Base-by-base conservation (phyloP, 75 land plant species). In the Selaginella moellendorffii region DNA sequence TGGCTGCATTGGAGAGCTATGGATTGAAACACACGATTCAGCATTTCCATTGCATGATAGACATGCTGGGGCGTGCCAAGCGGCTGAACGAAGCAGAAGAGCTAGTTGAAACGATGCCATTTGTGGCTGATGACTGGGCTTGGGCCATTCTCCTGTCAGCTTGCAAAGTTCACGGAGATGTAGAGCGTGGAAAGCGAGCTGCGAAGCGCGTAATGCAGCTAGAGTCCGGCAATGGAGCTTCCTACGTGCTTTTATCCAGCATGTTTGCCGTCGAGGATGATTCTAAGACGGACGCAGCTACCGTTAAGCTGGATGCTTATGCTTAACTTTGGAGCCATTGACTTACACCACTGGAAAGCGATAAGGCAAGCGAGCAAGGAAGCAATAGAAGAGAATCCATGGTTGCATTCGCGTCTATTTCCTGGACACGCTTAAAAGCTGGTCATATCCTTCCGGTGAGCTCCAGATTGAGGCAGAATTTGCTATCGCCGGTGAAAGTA, bases 1-100 rank as follows among this genome's bases (percentile, higher is more conserved):
- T 27, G 30, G 12, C 21, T 0, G 46, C 51, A 30, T n/a, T n/a
- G n/a, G 26, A 51, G 59, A 21, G 10, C 17, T 52, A 69, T 62
- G 71, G 65, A 0, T 8, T 61, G 27, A 62, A 1, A 25, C 65
- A 61, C 1, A 61, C 28, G n/a, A 2, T 69, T 1, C 62, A 69
- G 29, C 71, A 69, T 62, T 61, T 24, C 20, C 52, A 59, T 28
- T 69, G 71, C 26, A 69, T 69, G 63, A 62, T 69, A 24, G 71
- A 69, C 29, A 25, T 69, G 18, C 29, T 69, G 28, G 65, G 71
- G 1, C 71, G 71, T 14, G 19, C 64, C 2, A 62, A 51, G 0
- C 1, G 30, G 0, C 30, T 69, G 26, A 52, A 69, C 14, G 36
- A 62, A 19, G 65, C 64, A 0, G 65, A 69, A 52, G 65, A 69